phyloP scores from a whole-genome alignment of 2,329 filamentous ascomycete species.

The Elsinoe fawcettii region DNA sequence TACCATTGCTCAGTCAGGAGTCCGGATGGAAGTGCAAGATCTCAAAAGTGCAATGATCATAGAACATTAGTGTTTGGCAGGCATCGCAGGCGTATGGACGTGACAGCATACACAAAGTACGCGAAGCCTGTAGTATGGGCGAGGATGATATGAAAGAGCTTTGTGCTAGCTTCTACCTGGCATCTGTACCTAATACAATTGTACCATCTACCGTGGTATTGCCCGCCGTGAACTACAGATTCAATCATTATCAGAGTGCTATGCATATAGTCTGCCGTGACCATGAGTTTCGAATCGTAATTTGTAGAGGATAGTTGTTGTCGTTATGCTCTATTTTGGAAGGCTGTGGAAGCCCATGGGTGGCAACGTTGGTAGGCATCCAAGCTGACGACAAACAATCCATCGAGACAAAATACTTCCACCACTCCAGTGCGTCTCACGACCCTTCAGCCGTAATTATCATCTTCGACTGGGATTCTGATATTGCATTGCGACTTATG shows the following conservation, averaged over 20 bases:
- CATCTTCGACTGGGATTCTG: too few relatives aligned
- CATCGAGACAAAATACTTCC: background rate
- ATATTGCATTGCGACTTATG: background rate
- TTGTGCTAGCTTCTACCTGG: background rate
- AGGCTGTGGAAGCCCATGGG: background rate
- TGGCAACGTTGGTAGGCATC: constrained; percentile 10
- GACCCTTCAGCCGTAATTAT: too few relatives aligned
- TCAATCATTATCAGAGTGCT: background rate
- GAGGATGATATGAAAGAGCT: background rate
- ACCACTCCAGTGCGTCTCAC: background rate
- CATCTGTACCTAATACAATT: constrained; percentile 7
- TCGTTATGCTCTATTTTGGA: background rate
- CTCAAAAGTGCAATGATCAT: constrained; percentile 49
- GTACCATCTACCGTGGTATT: background rate
- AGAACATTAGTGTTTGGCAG: background rate
- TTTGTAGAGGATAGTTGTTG: background rate
- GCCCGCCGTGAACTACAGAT: too few relatives aligned
- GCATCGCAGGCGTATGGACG: background rate
- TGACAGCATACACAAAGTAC: background rate
- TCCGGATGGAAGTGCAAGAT: constrained; percentile 90
- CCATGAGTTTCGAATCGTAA: too few relatives aligned
- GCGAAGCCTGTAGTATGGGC: background rate
- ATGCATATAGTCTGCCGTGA: background rate
- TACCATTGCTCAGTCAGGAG: constrained; percentile 70
- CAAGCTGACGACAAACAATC: constrained; percentile 8